Conservation (phyloP, 352 stramenopile species). For the Phytophthora fragariaefolia region DNA sequence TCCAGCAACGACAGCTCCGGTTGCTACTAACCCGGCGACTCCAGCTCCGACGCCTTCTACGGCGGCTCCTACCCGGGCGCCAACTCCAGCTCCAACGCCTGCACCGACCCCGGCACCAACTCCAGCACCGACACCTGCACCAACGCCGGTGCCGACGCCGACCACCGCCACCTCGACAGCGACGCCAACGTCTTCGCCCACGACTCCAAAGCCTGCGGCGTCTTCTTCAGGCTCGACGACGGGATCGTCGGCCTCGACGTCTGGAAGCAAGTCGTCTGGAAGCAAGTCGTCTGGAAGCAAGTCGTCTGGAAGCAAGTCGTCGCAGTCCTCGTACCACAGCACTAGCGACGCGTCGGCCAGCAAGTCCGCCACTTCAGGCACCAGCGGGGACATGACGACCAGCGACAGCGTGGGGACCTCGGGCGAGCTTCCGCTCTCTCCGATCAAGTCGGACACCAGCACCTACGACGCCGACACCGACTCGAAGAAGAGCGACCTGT, state of each 20-base stretch:
- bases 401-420: conserved; percentile 20
- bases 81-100: too few species aligned
- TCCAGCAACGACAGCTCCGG: conserved; percentile 7
- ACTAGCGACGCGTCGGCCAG: neutral
- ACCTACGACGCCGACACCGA: conserved; percentile 14
- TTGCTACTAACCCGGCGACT: too few species aligned
- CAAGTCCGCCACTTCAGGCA: conserved; percentile 10
- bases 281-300: neutral
- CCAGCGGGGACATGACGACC: conserved; percentile 5
- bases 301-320: neutral
- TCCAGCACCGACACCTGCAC: conserved; percentile 7
- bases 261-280: neutral
- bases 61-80: conserved; percentile 16
- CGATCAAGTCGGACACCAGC: conserved; percentile 37
- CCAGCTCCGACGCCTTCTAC: conserved; percentile 16
- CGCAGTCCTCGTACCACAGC: neutral
- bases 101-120: too few species aligned
- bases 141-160: conserved; percentile 15
- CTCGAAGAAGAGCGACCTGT: conserved; percentile 4
- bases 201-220: conserved; percentile 14
- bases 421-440: conserved; percentile 41
- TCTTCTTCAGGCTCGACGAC: conserved; percentile 22
- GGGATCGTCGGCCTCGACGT: conserved; percentile 6
- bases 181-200: conserved; percentile 1
- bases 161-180: conserved; percentile 14